Evolutionary conservation across 768 basidiomycete species (phyloP).

Genomic region (Hygrocybe coccinea): DNA sequence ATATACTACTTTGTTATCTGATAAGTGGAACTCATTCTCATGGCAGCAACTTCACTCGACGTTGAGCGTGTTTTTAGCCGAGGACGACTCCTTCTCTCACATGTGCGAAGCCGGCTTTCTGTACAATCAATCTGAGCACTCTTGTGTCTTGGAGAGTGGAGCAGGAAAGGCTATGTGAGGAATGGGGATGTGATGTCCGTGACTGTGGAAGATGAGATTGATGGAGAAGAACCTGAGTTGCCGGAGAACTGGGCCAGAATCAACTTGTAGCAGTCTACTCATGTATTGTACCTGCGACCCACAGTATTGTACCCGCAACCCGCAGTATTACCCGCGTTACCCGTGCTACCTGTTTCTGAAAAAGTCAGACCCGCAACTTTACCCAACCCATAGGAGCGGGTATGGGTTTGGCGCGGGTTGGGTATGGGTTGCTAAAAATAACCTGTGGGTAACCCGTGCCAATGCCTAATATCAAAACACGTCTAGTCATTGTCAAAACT

Average conservation of each 20-base stretch:
- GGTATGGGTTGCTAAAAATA: background rate
- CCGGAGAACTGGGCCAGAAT: conserved; percentile 18
- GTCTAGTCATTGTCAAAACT: too few species aligned
- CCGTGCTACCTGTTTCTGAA: background rate
- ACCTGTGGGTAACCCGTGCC: too few species aligned
- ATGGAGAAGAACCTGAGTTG: conserved; percentile 4
- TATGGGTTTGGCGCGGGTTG: background rate
- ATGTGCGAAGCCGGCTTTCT: conserved; percentile 22
- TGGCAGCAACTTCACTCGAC: conserved; percentile 29
- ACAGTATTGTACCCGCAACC: background rate
- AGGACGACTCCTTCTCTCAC: conserved; percentile 23
- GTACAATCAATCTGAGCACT: conserved; percentile 20
- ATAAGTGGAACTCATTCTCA: background rate
- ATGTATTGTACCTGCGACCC: background rate
- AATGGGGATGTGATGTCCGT: conserved; percentile 21
- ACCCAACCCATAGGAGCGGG: background rate
- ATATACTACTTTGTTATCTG: background rate
- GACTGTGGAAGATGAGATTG: conserved; percentile 13
- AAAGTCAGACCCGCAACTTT: background rate
- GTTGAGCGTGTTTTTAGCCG: conserved; percentile 27
- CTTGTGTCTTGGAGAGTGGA: conserved; percentile 34
- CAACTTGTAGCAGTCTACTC: background rate
- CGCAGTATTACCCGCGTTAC: background rate
- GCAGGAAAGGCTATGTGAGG: conserved; percentile 20
- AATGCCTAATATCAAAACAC: too few species aligned